phyloP scores from a whole-genome alignment of 1,284 basidiomycete genomes.

The Melampsora larici-populina region DNA sequence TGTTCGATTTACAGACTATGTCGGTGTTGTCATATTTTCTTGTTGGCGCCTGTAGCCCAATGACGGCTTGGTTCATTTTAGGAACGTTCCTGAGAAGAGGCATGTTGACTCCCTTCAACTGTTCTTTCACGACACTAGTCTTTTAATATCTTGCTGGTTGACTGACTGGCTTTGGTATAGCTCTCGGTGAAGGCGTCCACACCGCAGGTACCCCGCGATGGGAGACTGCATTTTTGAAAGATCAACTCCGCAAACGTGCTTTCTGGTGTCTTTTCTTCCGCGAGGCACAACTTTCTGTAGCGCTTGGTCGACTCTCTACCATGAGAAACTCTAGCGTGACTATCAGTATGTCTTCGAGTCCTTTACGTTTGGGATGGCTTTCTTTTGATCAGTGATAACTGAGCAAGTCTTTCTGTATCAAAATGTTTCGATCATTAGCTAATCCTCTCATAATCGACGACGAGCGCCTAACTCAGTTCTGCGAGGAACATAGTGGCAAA shows the following conservation, averaged over 20 bases:
- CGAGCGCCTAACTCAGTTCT: slow-evolving; percentile 11
- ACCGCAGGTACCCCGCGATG: slow-evolving; percentile 14
- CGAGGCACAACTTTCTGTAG: slow-evolving; percentile 11
- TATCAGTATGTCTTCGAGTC: slow-evolving; percentile 3
- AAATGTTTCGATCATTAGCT: background rate
- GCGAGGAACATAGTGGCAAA: slow-evolving; percentile 1
- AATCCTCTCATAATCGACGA: slow-evolving; percentile 12
- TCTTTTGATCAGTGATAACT: background rate
- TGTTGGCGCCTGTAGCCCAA: slow-evolving; percentile 8
- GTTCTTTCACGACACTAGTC: background rate
- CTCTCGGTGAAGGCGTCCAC: slow-evolving; percentile 11
- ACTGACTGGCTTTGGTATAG: background rate
- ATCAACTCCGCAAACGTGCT: slow-evolving; percentile 29
- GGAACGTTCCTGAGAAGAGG: slow-evolving; percentile 13
- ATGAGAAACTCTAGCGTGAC: slow-evolving; percentile 4
- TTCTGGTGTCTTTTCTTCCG: slow-evolving; percentile 20
- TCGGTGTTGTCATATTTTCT: slow-evolving; percentile 6
- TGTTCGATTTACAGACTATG: slow-evolving; percentile 34
- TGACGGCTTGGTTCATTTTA: slow-evolving; percentile 23
- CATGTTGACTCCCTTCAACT: background rate
- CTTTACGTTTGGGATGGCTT: background rate
- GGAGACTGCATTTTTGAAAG: slow-evolving; percentile 32
- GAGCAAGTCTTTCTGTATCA: no score
- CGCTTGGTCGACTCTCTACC: slow-evolving; percentile 20
- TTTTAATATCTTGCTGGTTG: background rate